phyloP scores from a whole-genome alignment of 2,329 filamentous ascomycete genomes.

The Xylaria sp. region DNA sequence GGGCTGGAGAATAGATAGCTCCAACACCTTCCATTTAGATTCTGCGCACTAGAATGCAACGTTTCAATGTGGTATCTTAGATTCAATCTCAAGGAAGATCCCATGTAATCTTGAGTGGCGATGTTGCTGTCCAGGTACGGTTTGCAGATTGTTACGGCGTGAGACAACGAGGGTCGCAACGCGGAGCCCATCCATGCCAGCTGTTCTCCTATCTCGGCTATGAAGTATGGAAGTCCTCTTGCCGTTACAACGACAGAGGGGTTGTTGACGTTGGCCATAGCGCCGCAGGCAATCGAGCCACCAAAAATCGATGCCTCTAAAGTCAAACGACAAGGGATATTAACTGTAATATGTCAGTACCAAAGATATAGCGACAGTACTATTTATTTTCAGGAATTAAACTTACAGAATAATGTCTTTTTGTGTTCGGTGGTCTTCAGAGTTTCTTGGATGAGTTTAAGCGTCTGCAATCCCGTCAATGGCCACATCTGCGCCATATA shows the following conservation, averaged over 20 bases:
- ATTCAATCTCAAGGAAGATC: not conserved
- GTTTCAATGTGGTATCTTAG: not conserved
- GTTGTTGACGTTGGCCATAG: not conserved
- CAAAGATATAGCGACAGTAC: not conserved
- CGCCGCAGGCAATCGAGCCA: too few relatives aligned
- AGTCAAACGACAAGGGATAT: slow-evolving; percentile 2
- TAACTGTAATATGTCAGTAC: not conserved
- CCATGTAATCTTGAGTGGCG: too few relatives aligned
- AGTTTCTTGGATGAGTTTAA: slow-evolving; percentile 16
- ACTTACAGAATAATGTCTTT: slow-evolving; percentile 8
- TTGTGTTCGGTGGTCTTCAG: not conserved
- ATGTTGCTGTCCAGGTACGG: not conserved
- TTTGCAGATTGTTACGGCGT: slow-evolving; percentile 41
- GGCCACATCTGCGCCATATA: slow-evolving; percentile 34
- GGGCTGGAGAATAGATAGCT: slow-evolving; percentile 46
- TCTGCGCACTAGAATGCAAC: not conserved
- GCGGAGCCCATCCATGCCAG: slow-evolving; percentile 51
- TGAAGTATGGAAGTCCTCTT: slow-evolving; percentile 25
- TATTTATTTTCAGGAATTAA: not conserved
- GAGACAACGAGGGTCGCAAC: not conserved
- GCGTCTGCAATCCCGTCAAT: slow-evolving; percentile 11
- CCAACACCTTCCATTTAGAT: slow-evolving; percentile 48
- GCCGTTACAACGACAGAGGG: slow-evolving; percentile 10
- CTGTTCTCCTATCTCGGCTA: slow-evolving; percentile 52
- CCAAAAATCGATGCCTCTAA: not conserved